phyloP scores from a whole-genome alignment of 2,329 filamentous ascomycete genomes.

The Coniochaeta hoffmannii region DNA sequence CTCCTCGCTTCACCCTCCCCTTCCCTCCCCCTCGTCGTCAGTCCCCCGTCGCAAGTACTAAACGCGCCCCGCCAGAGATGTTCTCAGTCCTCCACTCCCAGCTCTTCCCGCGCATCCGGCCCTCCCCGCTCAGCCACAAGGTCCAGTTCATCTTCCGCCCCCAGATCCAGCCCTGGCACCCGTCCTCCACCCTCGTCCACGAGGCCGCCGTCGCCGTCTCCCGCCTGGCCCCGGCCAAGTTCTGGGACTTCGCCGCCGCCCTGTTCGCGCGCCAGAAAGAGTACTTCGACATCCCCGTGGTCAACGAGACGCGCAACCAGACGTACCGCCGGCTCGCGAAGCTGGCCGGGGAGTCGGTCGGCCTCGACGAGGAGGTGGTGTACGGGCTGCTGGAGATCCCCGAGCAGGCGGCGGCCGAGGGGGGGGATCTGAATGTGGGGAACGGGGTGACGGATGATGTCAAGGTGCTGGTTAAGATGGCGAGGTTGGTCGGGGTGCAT shows the following conservation, averaged over 20 bases:
- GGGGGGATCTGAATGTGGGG: conserved; percentile 67
- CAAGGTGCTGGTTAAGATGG: conserved; percentile 75
- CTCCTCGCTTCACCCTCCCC: not conserved
- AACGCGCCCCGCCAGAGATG: conserved; percentile 31
- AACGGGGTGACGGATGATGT: conserved; percentile 80
- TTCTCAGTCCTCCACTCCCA: conserved; percentile 68
- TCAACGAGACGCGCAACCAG: conserved; percentile 74
- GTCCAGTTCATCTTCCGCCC: conserved; percentile 80
- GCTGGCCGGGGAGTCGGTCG: conserved; percentile 59
- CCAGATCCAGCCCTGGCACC: conserved; percentile 94
- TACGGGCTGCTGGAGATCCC: conserved; percentile 62
- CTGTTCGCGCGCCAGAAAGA: conserved; percentile 61
- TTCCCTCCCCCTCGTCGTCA: not conserved
- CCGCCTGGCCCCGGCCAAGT: conserved; percentile 59
- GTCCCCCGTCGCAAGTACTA: not conserved
- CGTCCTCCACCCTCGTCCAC: conserved; percentile 71
- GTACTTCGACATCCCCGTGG: conserved; percentile 80
- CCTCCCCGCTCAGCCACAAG: conserved; percentile 48
- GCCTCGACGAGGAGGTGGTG: conserved; percentile 63
- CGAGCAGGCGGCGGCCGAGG: conserved; percentile 52
- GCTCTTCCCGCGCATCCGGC: conserved; percentile 57
- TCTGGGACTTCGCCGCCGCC: conserved; percentile 69
- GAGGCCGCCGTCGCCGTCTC: conserved; percentile 82
- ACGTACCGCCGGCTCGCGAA: conserved; percentile 76
- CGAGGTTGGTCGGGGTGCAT: conserved; percentile 74